phyloP scores from a whole-genome alignment of 2,329 filamentous ascomycete species.

The Dothideomycetes sp. region DNA sequence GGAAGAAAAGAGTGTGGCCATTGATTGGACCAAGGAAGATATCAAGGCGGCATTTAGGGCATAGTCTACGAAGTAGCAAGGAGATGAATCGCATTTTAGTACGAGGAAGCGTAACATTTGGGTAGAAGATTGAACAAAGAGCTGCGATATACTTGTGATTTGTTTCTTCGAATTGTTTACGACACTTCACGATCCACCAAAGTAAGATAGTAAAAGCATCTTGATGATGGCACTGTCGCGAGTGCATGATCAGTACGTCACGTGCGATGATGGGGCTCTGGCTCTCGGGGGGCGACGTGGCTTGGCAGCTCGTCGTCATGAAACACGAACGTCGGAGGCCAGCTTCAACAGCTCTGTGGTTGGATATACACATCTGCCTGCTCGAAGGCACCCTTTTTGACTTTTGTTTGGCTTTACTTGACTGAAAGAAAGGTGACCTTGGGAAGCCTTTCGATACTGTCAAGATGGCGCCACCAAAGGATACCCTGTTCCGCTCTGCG shows the following conservation, averaged over 20 bases:
- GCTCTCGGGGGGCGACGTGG: too few relatives aligned
- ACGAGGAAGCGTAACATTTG: not conserved
- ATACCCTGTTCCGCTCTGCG: constrained; percentile 99
- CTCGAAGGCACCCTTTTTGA: not conserved
- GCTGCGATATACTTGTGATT: too few relatives aligned
- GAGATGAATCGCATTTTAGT: not conserved
- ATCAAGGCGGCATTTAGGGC: constrained; percentile 21
- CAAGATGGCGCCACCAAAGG: constrained; percentile 53
- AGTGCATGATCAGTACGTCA: too few relatives aligned
- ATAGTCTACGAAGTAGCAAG: too few relatives aligned
- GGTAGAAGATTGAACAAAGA: not conserved
- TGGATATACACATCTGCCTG: not conserved
- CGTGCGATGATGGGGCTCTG: too few relatives aligned
- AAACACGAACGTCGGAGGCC: not conserved
- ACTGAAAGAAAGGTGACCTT: not conserved
- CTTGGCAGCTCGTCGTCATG: not conserved
- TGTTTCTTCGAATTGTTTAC: too few relatives aligned
- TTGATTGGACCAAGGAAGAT: constrained; percentile 25
- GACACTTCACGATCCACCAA: too few relatives aligned
- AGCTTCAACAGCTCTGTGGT: not conserved
- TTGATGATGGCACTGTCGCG: too few relatives aligned
- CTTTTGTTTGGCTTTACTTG: not conserved
- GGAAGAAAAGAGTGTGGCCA: constrained; percentile 31
- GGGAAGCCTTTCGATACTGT: not conserved
- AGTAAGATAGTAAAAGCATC: too few relatives aligned